These are phyloP conservation scores for Cyclotella choctawhatcheeana DNA, from an alignment of 108 stramenopile species.

Conservation along the genomic window DNA sequence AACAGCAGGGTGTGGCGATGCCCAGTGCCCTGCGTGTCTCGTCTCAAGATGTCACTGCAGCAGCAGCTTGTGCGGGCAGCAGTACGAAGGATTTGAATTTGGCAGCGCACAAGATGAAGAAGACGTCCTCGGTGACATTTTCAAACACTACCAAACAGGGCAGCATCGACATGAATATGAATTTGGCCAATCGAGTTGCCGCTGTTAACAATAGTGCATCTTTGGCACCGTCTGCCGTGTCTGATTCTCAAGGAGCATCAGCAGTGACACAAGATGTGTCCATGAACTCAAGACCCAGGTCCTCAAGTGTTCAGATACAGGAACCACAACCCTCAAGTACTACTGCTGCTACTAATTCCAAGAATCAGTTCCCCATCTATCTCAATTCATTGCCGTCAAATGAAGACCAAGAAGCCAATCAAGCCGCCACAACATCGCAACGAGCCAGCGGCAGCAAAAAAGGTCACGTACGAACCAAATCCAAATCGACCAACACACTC, in stretches of 20 bases:
- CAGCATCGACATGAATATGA: too few relatives aligned
- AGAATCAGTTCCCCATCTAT: conserved; percentile 8
- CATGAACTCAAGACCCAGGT: too few relatives aligned
- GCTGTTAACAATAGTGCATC: too few relatives aligned
- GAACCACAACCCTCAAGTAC: background rate
- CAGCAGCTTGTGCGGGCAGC: background rate
- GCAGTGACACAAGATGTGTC: too few relatives aligned
- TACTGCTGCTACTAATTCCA: too few relatives aligned
- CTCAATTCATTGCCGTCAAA: background rate
- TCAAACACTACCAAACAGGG: conserved; percentile 23
- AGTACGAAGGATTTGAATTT: too few relatives aligned
- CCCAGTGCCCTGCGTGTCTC: background rate
- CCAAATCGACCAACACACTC: conserved; percentile 35
- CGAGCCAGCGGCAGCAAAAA: too few relatives aligned
- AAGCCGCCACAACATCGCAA: too few relatives aligned
- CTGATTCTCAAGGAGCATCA: background rate
- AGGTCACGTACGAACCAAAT: background rate
- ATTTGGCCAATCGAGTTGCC: too few relatives aligned
- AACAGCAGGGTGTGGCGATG: background rate
- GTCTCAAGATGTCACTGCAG: background rate
- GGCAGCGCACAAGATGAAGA: conserved; percentile 4
- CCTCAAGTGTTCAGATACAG: background rate
- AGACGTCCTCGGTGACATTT: conserved; percentile 36
- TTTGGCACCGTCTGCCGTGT: too few relatives aligned
- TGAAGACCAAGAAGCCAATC: too few relatives aligned